phyloP scores from a whole-genome alignment of 2,329 filamentous ascomycete genomes.

The Fusarium musae region DNA sequence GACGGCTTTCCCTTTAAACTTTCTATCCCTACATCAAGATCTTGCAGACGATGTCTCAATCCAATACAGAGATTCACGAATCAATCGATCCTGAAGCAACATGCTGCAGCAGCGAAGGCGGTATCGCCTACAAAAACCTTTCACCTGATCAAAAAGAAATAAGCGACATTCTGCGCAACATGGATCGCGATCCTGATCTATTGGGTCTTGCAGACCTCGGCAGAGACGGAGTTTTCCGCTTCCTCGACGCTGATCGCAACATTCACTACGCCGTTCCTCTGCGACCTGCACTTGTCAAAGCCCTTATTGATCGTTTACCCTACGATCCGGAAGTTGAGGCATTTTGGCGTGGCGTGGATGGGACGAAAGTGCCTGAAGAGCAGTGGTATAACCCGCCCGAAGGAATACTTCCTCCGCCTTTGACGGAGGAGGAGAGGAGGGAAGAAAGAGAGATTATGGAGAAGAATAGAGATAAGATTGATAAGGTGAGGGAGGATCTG shows the following conservation, averaged over 20 bases:
- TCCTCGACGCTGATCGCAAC: constrained; percentile 1
- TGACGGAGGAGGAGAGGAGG: background rate
- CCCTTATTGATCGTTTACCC: background rate
- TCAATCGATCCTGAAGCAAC: background rate
- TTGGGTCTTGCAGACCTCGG: background rate
- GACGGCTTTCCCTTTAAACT: rapidly evolving
- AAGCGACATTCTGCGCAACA: background rate
- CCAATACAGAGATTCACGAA: rapidly evolving
- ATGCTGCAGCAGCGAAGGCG: background rate
- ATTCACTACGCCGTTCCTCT: background rate
- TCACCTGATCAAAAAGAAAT: background rate
- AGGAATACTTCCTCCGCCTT: background rate
- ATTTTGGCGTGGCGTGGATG: background rate
- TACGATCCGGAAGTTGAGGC: background rate
- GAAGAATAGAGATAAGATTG: background rate
- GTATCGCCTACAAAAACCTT: constrained; percentile 4
- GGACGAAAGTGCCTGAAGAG: background rate
- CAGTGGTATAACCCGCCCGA: background rate
- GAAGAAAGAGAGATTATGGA: background rate
- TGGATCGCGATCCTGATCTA: background rate
- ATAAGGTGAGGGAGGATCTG: rapidly evolving
- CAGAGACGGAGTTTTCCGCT: background rate
- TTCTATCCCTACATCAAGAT: background rate
- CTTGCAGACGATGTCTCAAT: background rate
- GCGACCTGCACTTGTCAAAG: background rate